Percentiles rank a stretch among this genome's conserved stretches.
These are phyloP conservation scores for Linnemannia hyalina DNA, from an alignment of 192 early-diverging fungal genomes.

Conservation along the genomic window DNA sequence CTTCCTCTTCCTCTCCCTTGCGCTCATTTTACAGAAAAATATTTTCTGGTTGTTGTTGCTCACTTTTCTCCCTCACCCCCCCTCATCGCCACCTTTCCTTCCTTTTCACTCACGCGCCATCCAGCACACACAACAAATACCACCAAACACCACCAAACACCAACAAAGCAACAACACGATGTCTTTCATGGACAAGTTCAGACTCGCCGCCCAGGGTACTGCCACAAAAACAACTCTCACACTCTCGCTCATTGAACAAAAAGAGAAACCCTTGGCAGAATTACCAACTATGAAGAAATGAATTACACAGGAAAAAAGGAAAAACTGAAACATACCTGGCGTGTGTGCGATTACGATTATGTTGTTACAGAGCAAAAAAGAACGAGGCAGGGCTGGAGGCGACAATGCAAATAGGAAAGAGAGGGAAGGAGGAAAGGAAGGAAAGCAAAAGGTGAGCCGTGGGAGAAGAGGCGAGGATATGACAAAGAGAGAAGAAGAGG, in stretches of 20 bases:
- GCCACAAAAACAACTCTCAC: too few relatives aligned
- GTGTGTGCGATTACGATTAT: neutral
- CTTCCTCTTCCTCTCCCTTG: neutral
- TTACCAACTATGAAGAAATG: neutral
- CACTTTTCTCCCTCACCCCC: neutral
- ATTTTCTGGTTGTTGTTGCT: conserved; percentile 1
- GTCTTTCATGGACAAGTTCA: conserved; percentile 54
- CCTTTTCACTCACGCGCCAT: neutral
- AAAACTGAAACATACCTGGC: neutral
- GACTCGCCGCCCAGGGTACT: conserved; percentile 38
- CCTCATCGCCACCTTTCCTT: neutral
- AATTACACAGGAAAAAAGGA: neutral
- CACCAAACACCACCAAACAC: neutral
- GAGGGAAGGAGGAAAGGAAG: neutral
- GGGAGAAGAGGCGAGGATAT: too few relatives aligned
- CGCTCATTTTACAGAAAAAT: neutral
- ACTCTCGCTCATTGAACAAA: neutral
- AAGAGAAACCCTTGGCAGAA: neutral
- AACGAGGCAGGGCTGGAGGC: neutral
- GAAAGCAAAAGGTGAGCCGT: too few relatives aligned
- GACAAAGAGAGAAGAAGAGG: too few relatives aligned
- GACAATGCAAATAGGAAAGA: neutral
- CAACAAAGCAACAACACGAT: conserved; percentile 20
- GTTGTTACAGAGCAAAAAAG: neutral
- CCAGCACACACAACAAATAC: neutral